A percentile compares a stretch with the other conserved stretches of the same genome.
Evolutionary conservation across 768 basidiomycete species (phyloP).

Genomic region (Coprinopsis cinerea): DNA sequence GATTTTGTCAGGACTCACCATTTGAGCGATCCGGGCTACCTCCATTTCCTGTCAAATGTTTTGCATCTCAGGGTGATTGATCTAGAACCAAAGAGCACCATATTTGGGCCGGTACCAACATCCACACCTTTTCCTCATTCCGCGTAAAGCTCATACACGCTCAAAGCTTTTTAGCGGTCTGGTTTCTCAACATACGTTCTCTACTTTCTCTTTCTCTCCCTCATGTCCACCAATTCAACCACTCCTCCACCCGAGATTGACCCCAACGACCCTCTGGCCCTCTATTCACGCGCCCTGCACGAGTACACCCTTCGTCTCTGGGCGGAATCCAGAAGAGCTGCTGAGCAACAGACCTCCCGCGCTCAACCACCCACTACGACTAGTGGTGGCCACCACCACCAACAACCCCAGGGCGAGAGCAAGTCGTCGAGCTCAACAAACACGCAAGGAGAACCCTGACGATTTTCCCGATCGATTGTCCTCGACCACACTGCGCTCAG

Average conservation of each 20-base stretch:
- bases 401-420: constrained; percentile 2
- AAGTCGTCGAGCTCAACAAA: background rate
- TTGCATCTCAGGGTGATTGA: background rate
- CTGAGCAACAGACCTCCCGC: constrained; percentile 49
- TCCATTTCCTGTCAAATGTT: constrained; percentile 3
- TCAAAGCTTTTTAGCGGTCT: constrained; percentile 3
- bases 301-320: constrained; percentile 63
- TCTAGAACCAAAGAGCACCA: constrained; percentile 2
- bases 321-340: constrained; percentile 57
- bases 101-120: constrained; percentile 5
- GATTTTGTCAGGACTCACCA: background rate
- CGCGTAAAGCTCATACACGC: constrained; percentile 13
- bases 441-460: background rate
- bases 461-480: background rate
- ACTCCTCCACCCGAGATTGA: constrained; percentile 15
- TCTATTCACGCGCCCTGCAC: constrained; percentile 61
- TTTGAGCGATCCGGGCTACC: background rate
- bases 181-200: constrained; percentile 5
- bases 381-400: constrained; percentile 7
- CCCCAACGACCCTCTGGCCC: constrained; percentile 36
- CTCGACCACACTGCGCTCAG: background rate
- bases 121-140: constrained; percentile 1
- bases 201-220: constrained; percentile 4
- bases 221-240: constrained; percentile 2
- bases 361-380: constrained; percentile 12